These are phyloP conservation scores for Phanerochaete sordida DNA, from an alignment of 768 basidiomycete species.

Conservation along the genomic window DNA sequence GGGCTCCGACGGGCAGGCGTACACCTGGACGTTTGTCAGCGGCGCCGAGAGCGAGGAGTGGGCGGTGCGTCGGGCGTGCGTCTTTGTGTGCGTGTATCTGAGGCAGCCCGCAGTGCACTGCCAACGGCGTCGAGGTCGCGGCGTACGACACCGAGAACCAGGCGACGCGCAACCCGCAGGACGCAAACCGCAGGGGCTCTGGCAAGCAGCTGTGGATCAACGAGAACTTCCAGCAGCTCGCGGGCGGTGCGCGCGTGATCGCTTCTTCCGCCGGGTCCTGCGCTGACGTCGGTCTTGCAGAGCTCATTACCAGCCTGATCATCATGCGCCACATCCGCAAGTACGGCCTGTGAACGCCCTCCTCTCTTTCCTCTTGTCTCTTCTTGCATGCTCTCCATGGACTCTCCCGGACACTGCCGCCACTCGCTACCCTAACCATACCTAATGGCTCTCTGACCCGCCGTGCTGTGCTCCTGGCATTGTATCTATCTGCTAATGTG, in stretches of 20 bases:
- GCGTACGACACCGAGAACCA: conserved; percentile 39
- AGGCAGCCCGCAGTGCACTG: conserved; percentile 34
- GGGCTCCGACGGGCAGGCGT: conserved; percentile 58
- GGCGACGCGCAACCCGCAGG: neutral
- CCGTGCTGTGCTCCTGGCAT: neutral
- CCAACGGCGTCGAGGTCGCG: conserved; percentile 48
- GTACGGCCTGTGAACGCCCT: conserved; percentile 34
- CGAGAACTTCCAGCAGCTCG: conserved; percentile 53
- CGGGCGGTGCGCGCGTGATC: conserved; percentile 44
- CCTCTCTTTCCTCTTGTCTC: neutral
- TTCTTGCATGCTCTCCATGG: neutral
- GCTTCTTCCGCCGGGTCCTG: neutral
- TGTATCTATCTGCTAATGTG: neutral
- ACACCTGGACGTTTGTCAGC: conserved; percentile 53
- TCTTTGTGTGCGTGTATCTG: neutral
- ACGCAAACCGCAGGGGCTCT: neutral
- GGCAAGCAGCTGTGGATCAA: conserved; percentile 50
- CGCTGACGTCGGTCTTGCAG: conserved; percentile 30
- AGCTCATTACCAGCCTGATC: conserved; percentile 55
- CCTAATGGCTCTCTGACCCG: neutral
- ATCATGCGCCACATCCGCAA: conserved; percentile 62
- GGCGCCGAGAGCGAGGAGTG: conserved; percentile 60
- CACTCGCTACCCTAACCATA: neutral
- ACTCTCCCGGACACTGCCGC: neutral
- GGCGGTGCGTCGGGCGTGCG: conserved; percentile 42